These are phyloP conservation scores for Nigrospora osmanthi DNA, from an alignment of 2,329 filamentous ascomycete genomes.

Conservation along the genomic window DNA sequence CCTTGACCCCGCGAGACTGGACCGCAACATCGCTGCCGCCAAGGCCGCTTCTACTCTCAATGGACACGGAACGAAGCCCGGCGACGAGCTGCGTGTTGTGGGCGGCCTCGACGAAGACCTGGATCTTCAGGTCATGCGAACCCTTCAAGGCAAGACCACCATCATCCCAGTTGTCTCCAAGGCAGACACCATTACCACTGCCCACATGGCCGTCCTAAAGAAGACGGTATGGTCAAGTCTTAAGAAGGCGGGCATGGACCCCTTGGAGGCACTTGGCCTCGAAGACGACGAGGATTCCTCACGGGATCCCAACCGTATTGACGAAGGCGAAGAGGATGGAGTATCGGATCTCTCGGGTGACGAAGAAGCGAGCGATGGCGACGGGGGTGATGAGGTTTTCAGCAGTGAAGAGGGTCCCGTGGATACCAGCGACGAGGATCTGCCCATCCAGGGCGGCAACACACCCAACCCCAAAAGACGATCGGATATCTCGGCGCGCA, in stretches of 20 bases:
- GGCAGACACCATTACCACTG: slow-evolving; percentile 90
- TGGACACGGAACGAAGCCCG: slow-evolving; percentile 38
- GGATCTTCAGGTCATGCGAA: slow-evolving; percentile 82
- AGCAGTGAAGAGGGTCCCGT: neutral
- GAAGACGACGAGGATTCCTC: slow-evolving; percentile 62
- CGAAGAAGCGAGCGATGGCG: slow-evolving; percentile 15
- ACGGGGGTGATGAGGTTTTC: slow-evolving; percentile 13
- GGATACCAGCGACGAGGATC: slow-evolving; percentile 4
- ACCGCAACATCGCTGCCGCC: slow-evolving; percentile 68
- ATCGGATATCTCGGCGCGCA: slow-evolving; percentile 37
- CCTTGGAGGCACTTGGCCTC: slow-evolving; percentile 76
- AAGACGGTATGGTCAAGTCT: slow-evolving; percentile 83
- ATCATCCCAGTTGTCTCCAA: slow-evolving; percentile 95
- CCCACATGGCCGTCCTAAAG: slow-evolving; percentile 89
- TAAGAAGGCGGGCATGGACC: slow-evolving; percentile 79
- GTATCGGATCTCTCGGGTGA: slow-evolving; percentile 19
- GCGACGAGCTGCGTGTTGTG: slow-evolving; percentile 39
- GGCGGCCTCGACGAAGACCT: slow-evolving; percentile 80
- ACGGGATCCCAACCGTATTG: slow-evolving; percentile 40
- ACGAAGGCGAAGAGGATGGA: slow-evolving; percentile 44
- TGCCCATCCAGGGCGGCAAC: slow-evolving; percentile 28
- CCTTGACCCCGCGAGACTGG: slow-evolving; percentile 79
- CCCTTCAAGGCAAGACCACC: slow-evolving; percentile 85
- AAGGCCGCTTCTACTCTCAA: slow-evolving; percentile 42
- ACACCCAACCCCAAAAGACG: slow-evolving; percentile 35